Base-by-base conservation (phyloP, 331 rosid species). In the Quercus phellos region DNA sequence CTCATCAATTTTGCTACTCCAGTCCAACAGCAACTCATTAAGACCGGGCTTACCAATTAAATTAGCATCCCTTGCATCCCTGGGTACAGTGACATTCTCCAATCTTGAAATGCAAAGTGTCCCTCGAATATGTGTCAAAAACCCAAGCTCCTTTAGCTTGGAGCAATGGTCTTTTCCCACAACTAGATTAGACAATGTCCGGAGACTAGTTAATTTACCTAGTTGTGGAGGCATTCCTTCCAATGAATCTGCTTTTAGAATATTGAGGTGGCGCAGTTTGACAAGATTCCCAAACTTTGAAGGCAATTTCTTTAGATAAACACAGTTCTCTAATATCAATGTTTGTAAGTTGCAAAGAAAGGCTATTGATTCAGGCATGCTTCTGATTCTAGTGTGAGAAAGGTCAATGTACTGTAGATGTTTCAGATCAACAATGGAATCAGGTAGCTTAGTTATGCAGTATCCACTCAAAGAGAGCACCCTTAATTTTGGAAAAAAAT, bases 71-170 rank as follows among this genome's bases (percentile, higher is more conserved):
- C 16, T 8, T 43, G 77, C 76, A 50, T 82, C 79, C 29, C 19
- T 4, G 38, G 60, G 60, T 29, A 55, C 5, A 26, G 1, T 18
- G 18, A 73, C 76, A 51, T 73, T 51, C 22, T 81, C 68, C 51
- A 81, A 67, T 26, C 84, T 70, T 35, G 50, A 81, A 76, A 81
- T 71, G 16, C 29, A 30, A 27, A 80, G 72, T 10, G 64, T 58
- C 51, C 80, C 72, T 43, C n/a, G 42, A 50, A 75, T 61, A 76
- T 71, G 58, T 9, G 29, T 30, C 43, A 71, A 55, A 18, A 53
- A 55, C 2, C 64, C 29, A 4, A 81, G 43, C 43, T 53, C 84
- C 18, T 51, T 17, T 7, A 81, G 74, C 5, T 22, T 22, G 4
- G 63, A 56, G 27, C 26, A 56, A 2, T 13, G 6, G 18, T n/a